phyloP scores from a whole-genome alignment of 139 green algal genomes.

The Zygnema cylindricum region DNA sequence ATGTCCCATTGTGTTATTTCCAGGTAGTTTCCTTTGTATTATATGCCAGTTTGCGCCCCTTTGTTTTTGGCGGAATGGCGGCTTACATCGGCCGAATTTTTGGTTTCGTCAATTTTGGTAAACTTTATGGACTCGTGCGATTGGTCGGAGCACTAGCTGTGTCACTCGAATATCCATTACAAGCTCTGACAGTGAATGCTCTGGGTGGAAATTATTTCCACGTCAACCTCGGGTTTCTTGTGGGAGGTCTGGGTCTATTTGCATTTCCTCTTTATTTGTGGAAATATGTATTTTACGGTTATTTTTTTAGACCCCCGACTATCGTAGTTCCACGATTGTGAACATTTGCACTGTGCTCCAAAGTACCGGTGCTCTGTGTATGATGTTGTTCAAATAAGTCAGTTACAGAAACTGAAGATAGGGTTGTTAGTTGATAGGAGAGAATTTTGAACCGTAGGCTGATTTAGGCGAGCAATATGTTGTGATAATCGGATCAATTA shows the following conservation, averaged over 20 bases:
- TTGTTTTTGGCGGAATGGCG: conserved; percentile 20
- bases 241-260: not conserved
- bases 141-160: not conserved
- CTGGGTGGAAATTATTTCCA: conserved; percentile 12
- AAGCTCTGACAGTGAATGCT: not conserved
- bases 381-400: too few species aligned
- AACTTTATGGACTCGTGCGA: conserved; percentile 23
- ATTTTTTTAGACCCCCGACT: not conserved
- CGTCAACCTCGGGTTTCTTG: conserved; percentile 34
- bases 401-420: too few species aligned
- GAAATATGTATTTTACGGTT: conserved; percentile 8
- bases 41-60: not conserved
- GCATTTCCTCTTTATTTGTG: conserved; percentile 9
- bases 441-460: too few species aligned
- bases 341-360: too few species aligned
- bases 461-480: too few species aligned
- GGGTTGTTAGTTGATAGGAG: too few species aligned
- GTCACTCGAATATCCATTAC: not conserved
- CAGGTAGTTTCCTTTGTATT: conserved; percentile 37
- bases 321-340: not conserved
- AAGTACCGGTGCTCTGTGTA: too few species aligned
- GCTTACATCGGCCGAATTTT: conserved; percentile 31
- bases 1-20: not conserved
- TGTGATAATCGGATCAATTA: too few species aligned
- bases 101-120: conserved; percentile 39